Percentiles rank a stretch among this genome's conserved stretches.
These are phyloP conservation scores for Arthrobotrys megalospora DNA, from an alignment of 2,329 filamentous ascomycete genomes.

Conservation along the genomic window DNA sequence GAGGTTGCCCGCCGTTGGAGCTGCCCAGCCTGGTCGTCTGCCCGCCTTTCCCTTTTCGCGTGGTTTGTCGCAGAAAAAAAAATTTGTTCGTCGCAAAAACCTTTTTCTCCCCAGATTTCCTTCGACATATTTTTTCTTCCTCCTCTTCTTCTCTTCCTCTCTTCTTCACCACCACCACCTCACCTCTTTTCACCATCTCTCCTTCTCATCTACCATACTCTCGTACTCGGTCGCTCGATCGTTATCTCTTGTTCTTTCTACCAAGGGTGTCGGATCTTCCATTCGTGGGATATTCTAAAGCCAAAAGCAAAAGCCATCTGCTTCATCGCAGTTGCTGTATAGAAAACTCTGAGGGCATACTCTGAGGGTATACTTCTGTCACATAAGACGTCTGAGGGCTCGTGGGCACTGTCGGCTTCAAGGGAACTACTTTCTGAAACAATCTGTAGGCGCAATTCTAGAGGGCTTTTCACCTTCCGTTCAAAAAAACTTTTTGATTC, in stretches of 20 bases:
- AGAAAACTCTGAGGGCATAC: conserved; percentile 38
- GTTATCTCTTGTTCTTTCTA: conserved; percentile 24
- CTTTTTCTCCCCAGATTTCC: conserved; percentile 23
- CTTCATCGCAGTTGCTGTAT: conserved; percentile 48
- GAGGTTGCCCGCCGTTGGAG: conserved; percentile 33
- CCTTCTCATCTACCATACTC: conserved; percentile 25
- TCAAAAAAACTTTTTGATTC: conserved; percentile 38
- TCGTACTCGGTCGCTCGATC: conserved; percentile 37
- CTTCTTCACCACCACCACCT: neutral
- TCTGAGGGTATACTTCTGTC: conserved; percentile 54
- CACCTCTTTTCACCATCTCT: conserved; percentile 23
- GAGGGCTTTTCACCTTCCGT: conserved; percentile 52
- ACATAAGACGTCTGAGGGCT: conserved; percentile 55
- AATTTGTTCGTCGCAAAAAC: conserved; percentile 47
- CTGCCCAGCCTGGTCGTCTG: conserved; percentile 38
- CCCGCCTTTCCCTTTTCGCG: conserved; percentile 41
- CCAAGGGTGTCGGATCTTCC: conserved; percentile 52
- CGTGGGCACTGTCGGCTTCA: conserved; percentile 61
- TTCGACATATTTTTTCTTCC: conserved; percentile 40
- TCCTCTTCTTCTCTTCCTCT: conserved; percentile 26
- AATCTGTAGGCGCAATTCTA: conserved; percentile 55
- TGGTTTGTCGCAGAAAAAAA: conserved; percentile 57
- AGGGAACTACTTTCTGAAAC: conserved; percentile 56
- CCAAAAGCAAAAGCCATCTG: conserved; percentile 61
- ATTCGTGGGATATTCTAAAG: conserved; percentile 50